Evolutionary conservation across 306 rosid genomes (phyloP), one percentile per base, ranked within the genome.

Genomic region (Malus asiatica): DNA sequence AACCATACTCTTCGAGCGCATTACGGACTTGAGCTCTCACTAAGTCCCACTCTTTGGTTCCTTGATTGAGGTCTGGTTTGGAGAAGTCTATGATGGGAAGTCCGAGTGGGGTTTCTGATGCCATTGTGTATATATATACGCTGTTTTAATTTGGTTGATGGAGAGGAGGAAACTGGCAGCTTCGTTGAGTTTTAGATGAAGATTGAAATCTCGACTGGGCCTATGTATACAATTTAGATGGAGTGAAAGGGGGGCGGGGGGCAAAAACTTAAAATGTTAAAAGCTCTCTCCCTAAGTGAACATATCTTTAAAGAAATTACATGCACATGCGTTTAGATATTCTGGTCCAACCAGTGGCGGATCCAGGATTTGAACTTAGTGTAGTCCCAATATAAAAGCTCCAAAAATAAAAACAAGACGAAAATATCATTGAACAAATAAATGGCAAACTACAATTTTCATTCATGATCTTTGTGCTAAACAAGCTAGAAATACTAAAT

Each of bases 71-170:
- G 4, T 60, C 68, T 44, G 79, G 65, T 46, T 68, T 51, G 45
- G 82, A 83, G 65, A 93, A 90, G 73, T 89, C 85, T 51, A 93
- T 85, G 42, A 52, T 6, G 0, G 93, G 96, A 83, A 93, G 96
- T 74, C 69, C 85, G 32, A 46, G 83, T 70, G 78, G 20, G 38
- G 77, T 72, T 81, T 85, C 86, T 20, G 88, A 76, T 1, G 81
- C 87, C 98, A 93, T 92, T 27, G 44, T 70, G 27, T 30, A 30
- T 27, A 38, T 38, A 38, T 38, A 38, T 38, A 38, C 1, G 44
- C 44, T 40, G 44, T 40, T 40, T 40, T 40, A 40, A 40, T 40
- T 40, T 80, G 64, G 33, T 52, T 75, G 70, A 25, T 83, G 55
- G 75, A 44, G 57, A 22, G 72, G 61, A 62, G 68, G 57, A 61